Evolutionary conservation across 192 early-diverging fungal genomes (phyloP).

Genomic region (Tieghemiomyces parasiticus): DNA sequence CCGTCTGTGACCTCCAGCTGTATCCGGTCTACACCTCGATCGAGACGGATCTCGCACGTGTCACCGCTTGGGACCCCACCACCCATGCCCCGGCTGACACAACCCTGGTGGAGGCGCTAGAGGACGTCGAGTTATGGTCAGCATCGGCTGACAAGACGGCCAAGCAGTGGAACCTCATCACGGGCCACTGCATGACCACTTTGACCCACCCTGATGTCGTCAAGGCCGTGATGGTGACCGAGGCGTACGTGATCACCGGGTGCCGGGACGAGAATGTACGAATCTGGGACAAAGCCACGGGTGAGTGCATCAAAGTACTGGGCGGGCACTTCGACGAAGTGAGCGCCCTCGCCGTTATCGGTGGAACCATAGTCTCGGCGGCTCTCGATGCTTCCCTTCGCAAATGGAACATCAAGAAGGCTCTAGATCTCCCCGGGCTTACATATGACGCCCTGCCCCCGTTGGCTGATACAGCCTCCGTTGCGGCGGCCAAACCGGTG

Average conservation of each 20-base stretch:
- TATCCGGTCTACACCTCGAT: not conserved
- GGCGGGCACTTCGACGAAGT: conserved; percentile 10
- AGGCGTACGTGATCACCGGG: conserved; percentile 4
- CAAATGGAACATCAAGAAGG: not conserved
- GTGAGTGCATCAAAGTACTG: conserved; percentile 1
- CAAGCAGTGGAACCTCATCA: not conserved
- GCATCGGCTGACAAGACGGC: conserved; percentile 3
- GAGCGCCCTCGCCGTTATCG: not conserved
- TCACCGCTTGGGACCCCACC: not conserved
- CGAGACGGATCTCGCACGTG: not conserved
- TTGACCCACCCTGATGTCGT: not conserved
- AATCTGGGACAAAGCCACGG: conserved; percentile 8
- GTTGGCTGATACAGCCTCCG: too few relatives aligned
- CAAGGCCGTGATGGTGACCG: conserved; percentile 2
- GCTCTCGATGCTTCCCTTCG: conserved; percentile 6
- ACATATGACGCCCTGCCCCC: not conserved
- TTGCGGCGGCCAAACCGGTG: not conserved
- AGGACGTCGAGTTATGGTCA: conserved; percentile 5
- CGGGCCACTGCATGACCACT: not conserved
- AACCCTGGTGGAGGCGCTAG: not conserved
- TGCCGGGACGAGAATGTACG: conserved; percentile 8
- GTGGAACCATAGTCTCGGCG: not conserved
- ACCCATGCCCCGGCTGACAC: not conserved
- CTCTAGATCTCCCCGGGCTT: not conserved
- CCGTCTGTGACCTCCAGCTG: not conserved